Evolutionary conservation across 2,329 filamentous ascomycete genomes (phyloP).

Genomic region (Penicillium hesseltinei): DNA sequence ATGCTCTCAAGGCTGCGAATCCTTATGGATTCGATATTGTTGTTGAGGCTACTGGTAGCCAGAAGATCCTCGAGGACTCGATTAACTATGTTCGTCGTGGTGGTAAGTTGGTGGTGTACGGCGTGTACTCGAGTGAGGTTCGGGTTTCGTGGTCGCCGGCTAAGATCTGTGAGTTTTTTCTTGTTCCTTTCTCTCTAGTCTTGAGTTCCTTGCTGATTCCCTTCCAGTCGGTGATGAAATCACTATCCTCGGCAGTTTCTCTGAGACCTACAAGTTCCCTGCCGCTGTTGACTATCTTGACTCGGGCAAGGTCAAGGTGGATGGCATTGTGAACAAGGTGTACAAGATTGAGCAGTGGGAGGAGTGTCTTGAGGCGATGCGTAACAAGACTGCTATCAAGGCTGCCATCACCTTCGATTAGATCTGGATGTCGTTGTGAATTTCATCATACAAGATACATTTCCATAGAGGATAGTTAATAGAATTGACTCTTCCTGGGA

Average conservation of each 20-base stretch:
- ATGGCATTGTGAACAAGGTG: slow-evolving; percentile 70
- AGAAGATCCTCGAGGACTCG: slow-evolving; percentile 66
- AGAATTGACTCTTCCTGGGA: background rate
- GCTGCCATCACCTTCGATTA: slow-evolving; percentile 70
- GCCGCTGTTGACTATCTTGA: slow-evolving; percentile 55
- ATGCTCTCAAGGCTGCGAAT: slow-evolving; percentile 61
- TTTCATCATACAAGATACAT: background rate
- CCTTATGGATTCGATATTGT: slow-evolving; percentile 73
- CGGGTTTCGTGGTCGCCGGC: slow-evolving; percentile 67
- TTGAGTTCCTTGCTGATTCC: slow-evolving; percentile 7
- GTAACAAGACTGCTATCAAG: slow-evolving; percentile 71
- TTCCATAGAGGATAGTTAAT: slow-evolving; percentile 2
- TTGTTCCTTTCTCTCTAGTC: no score
- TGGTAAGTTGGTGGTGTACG: slow-evolving; percentile 70
- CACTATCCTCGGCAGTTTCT: slow-evolving; percentile 71
- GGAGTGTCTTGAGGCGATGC: slow-evolving; percentile 68
- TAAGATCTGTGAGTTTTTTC: slow-evolving; percentile 60
- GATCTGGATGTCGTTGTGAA: slow-evolving; percentile 1
- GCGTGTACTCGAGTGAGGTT: slow-evolving; percentile 63
- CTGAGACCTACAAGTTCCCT: slow-evolving; percentile 70
- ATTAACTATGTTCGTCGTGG: slow-evolving; percentile 71
- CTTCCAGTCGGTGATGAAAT: slow-evolving; percentile 57
- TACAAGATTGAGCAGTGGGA: slow-evolving; percentile 72
- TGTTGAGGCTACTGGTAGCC: slow-evolving; percentile 67
- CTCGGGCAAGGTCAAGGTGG: slow-evolving; percentile 47